Conservation (phyloP, 331 rosid genomes). For the Prunus yedoensis region DNA sequence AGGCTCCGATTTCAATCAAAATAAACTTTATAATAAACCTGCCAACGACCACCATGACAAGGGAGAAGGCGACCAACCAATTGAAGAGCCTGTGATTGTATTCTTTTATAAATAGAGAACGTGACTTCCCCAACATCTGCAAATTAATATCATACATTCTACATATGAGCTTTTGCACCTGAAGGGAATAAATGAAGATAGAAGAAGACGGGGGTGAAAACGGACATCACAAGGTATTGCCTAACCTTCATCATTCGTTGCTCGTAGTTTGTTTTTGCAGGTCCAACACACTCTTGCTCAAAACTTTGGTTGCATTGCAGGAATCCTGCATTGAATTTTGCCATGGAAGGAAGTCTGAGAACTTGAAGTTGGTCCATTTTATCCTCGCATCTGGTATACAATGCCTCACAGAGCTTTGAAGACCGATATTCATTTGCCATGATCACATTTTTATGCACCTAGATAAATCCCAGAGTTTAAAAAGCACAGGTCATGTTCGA, state of each 20-base stretch:
- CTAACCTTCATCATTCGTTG: slow-evolving; percentile 83
- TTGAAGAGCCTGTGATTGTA: slow-evolving; percentile 90
- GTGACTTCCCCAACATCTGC: slow-evolving; percentile 90
- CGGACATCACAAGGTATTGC: background rate
- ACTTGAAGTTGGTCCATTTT: slow-evolving; percentile 90
- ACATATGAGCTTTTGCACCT: slow-evolving; percentile 1
- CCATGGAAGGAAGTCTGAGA: slow-evolving; percentile 93
- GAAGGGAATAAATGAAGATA: background rate
- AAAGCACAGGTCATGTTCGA: slow-evolving; percentile 6
- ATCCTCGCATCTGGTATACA: slow-evolving; percentile 86
- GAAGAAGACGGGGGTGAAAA: background rate
- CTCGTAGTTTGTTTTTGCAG: slow-evolving; percentile 73
- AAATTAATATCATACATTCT: slow-evolving; percentile 21
- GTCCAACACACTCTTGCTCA: slow-evolving; percentile 76
- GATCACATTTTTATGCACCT: slow-evolving; percentile 59
- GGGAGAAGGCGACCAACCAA: slow-evolving; percentile 97
- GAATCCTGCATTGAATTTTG: slow-evolving; percentile 92
- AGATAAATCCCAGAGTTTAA: slow-evolving; percentile 26
- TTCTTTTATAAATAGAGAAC: slow-evolving; percentile 74
- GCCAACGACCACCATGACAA: slow-evolving; percentile 86
- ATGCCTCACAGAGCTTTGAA: slow-evolving; percentile 81
- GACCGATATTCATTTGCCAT: slow-evolving; percentile 75
- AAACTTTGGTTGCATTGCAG: slow-evolving; percentile 80
- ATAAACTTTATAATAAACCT: slow-evolving; percentile 79
- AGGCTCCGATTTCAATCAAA: slow-evolving; percentile 82